Percentiles rank a stretch among this genome's conserved stretches.
These are phyloP conservation scores for Pseudocercospora cruenta DNA, from an alignment of 2,329 filamentous ascomycete species.

Conservation along the genomic window DNA sequence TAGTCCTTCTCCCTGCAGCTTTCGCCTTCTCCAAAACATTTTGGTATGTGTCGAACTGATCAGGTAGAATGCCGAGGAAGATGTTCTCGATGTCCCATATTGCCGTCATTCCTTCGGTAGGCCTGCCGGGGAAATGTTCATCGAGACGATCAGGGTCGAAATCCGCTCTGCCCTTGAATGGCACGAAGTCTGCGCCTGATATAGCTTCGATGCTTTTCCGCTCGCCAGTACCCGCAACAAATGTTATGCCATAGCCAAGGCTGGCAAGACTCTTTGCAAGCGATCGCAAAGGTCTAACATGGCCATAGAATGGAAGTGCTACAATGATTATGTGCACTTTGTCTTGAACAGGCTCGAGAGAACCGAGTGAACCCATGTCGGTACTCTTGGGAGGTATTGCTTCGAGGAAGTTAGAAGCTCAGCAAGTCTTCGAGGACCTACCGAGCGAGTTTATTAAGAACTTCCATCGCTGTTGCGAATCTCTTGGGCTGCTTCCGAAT, in stretches of 20 bases:
- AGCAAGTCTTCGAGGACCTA: not conserved
- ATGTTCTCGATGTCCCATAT: conserved; percentile 18
- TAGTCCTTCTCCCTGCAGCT: not conserved
- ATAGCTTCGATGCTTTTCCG: conserved; percentile 41
- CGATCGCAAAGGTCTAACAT: conserved; percentile 33
- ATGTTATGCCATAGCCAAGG: conserved; percentile 49
- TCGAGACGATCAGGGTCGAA: conserved; percentile 35
- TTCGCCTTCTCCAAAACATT: conserved; percentile 9
- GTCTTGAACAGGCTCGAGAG: not conserved
- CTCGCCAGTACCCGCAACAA: conserved; percentile 47
- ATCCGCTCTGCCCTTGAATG: conserved; percentile 29
- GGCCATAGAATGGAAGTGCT: conserved; percentile 30
- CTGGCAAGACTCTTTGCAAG: conserved; percentile 45
- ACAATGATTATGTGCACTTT: conserved; percentile 30
- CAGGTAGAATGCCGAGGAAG: conserved; percentile 2
- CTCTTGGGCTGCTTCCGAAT: no score
- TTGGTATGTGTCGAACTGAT: conserved; percentile 13
- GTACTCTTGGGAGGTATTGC: no score
- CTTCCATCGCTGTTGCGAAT: no score
- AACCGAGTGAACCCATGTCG: not conserved
- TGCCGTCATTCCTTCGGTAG: conserved; percentile 20
- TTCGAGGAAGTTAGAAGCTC: no score
- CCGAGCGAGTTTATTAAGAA: not conserved
- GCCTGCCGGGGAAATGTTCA: conserved; percentile 32
- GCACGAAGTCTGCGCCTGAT: conserved; percentile 44